A percentile compares a stretch with the other conserved stretches of the same genome.
Conservation (phyloP, 192 early-diverging fungal species). For the Coemansia sp. region DNA sequence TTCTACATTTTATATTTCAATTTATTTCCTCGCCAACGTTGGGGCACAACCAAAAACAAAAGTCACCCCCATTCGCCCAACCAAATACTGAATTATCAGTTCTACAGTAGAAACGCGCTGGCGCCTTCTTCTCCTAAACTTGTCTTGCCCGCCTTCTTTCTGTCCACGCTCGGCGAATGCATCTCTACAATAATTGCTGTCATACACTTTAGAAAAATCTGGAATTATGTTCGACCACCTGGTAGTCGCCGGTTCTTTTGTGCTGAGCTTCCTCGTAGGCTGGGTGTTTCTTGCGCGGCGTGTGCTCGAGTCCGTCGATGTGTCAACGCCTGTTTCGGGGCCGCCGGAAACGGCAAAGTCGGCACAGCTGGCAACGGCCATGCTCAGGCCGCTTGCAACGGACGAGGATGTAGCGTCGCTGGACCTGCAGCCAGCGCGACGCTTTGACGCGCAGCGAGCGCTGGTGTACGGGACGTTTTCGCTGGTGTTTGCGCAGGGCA, state of each 20-base stretch:
- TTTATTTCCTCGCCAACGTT: no score
- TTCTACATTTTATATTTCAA: no score
- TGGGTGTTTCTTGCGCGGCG: constrained; percentile 69
- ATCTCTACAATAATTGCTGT: background rate
- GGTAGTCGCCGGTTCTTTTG: constrained; percentile 62
- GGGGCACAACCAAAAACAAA: background rate
- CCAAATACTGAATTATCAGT: background rate
- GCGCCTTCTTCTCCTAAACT: background rate
- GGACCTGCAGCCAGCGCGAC: constrained; percentile 21
- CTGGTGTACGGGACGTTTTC: constrained; percentile 74
- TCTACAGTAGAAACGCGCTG: constrained; percentile 4
- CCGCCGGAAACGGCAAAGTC: constrained; percentile 39
- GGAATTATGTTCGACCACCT: constrained; percentile 51
- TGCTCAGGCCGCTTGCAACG: constrained; percentile 23
- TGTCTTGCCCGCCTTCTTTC: background rate
- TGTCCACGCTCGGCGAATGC: background rate
- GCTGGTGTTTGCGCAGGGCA: constrained; percentile 72
- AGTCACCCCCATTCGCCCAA: background rate
- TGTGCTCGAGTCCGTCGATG: constrained; percentile 70
- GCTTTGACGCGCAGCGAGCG: constrained; percentile 53
- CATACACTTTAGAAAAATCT: background rate
- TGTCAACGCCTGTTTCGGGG: constrained; percentile 32
- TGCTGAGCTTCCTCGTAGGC: constrained; percentile 69
- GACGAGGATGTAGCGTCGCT: background rate
- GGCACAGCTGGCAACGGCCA: constrained; percentile 29